Evolutionary conservation across 1,284 basidiomycete genomes (phyloP).

Genomic region (Stygiomarasmius scandens): DNA sequence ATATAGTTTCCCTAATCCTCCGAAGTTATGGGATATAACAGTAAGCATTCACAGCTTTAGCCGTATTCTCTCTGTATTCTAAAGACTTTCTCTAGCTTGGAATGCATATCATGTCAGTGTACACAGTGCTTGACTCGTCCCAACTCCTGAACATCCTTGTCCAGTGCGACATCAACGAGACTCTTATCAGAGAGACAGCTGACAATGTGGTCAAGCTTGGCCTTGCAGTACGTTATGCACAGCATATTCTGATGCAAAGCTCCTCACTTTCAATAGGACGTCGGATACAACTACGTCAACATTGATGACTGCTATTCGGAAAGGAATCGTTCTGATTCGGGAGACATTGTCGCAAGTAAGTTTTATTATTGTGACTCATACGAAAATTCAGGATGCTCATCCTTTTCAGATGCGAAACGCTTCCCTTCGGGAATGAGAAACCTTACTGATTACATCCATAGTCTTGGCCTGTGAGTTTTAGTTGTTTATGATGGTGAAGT

Average conservation of each 20-base stretch:
- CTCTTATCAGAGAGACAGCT: slow-evolving; percentile 44
- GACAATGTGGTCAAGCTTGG: slow-evolving; percentile 45
- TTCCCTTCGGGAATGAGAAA: slow-evolving; percentile 50
- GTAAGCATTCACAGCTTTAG: slow-evolving; percentile 1
- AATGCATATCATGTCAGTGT: slow-evolving; percentile 27
- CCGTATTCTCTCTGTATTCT: not conserved
- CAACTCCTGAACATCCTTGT: not conserved
- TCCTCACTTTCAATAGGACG: slow-evolving; percentile 35
- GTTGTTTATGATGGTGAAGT: not conserved
- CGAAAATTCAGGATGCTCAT: not conserved
- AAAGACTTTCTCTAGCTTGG: slow-evolving; percentile 22
- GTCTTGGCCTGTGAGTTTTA: slow-evolving; percentile 46
- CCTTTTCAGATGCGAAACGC: slow-evolving; percentile 30
- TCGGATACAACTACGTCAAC: slow-evolving; percentile 53
- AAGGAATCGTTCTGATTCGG: slow-evolving; percentile 43
- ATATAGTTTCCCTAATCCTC: not conserved
- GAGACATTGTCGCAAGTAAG: slow-evolving; percentile 45
- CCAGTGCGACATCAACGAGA: slow-evolving; percentile 50
- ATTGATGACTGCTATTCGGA: slow-evolving; percentile 59
- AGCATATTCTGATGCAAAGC: not conserved
- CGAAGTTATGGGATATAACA: slow-evolving; percentile 15
- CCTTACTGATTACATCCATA: slow-evolving; percentile 47
- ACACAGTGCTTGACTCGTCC: not conserved
- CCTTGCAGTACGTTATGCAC: slow-evolving; percentile 30
- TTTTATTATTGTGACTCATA: not conserved